Percentiles rank a stretch among this genome's conserved stretches.
Evolutionary conservation across 106 monocot genomes (phyloP).

Genomic region (Acorus gramineus): DNA sequence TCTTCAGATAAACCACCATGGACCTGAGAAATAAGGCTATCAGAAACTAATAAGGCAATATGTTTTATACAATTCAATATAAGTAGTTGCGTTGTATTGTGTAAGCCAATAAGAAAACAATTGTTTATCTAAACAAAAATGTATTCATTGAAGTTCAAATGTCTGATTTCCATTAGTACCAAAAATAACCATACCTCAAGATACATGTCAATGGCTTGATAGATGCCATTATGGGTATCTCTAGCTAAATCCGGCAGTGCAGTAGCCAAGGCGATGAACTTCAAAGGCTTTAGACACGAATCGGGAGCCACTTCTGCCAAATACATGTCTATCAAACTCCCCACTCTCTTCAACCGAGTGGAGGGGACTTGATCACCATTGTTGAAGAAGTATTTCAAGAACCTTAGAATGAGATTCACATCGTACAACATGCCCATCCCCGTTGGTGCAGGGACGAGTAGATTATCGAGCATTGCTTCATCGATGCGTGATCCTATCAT

Average conservation of each 20-base stretch:
- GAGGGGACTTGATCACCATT: conserved; percentile 10
- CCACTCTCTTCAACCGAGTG: conserved; percentile 49
- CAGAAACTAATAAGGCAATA: neutral
- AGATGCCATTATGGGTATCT: conserved; percentile 60
- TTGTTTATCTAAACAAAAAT: too few species aligned
- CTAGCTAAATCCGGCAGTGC: conserved; percentile 61
- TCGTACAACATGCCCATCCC: conserved; percentile 51
- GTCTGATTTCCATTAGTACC: neutral
- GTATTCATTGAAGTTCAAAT: too few species aligned
- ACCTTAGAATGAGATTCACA: conserved; percentile 54
- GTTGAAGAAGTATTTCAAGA: conserved; percentile 51
- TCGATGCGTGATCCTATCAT: conserved; percentile 71
- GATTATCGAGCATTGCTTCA: conserved; percentile 59
- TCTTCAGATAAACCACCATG: conserved; percentile 56
- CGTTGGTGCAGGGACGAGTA: conserved; percentile 44
- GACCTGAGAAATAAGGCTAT: conserved; percentile 27
- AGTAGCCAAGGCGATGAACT: conserved; percentile 38
- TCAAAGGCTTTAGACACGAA: conserved; percentile 48
- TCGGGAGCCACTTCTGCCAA: conserved; percentile 92
- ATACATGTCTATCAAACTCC: conserved; percentile 65
- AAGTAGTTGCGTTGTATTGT: too few species aligned
- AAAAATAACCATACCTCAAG: conserved; percentile 37
- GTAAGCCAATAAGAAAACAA: too few species aligned
- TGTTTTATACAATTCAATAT: too few species aligned
- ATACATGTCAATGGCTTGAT: conserved; percentile 76